Base-by-base conservation (phyloP, 495 filamentous ascomycete genomes). In the Coniosporium apollinis region DNA sequence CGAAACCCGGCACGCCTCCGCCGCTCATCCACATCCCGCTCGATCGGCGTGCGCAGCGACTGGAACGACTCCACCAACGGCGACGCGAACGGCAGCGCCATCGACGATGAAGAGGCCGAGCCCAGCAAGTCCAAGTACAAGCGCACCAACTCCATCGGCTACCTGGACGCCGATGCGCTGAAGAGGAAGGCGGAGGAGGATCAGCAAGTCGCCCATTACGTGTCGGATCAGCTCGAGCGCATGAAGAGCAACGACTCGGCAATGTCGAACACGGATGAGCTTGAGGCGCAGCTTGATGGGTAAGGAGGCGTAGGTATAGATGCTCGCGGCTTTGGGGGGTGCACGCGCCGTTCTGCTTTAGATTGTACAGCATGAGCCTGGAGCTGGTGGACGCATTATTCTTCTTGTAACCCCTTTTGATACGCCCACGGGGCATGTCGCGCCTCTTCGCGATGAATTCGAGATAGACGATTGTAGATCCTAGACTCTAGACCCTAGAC, bases 31-130 rank as follows among this genome's bases (percentile, higher is more conserved):
- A 91, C 82, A 3, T 73, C 65, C 15, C 70, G 87, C 11, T 91
- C 82, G n/a, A 85, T 96, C 42, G 76, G 79, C 5, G 71, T 72
- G 24, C 71, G 83, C n/a, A 87, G 79, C 52, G 83, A 89, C 60
- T 92, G 78, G 49, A 70, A 66, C 35, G 39, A 46, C 1, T 64
- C 62, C 19, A 52, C 60, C 15, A 55, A 62, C 45, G 62, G 69
- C 39, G 60, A 68, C 41, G 32, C 28, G 5, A 47, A 60, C 36
- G 54, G 46, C 33, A 42, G 59, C 13, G 43, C 31, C 33, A 44
- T 46, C 20, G 57, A 51, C 3, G 43, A 45, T 5, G 36, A 41
- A 11, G 30, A 21, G 4, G 37, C 30, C 5, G 52, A 39, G 24
- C 17, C 15, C 14, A 44, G 41, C 28, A 41, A 44, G 37, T 41